Percentiles rank a stretch among this genome's conserved stretches.
phyloP scores from a whole-genome alignment of 2,329 filamentous ascomycete species.

The Zasmidium citrigriseum region DNA sequence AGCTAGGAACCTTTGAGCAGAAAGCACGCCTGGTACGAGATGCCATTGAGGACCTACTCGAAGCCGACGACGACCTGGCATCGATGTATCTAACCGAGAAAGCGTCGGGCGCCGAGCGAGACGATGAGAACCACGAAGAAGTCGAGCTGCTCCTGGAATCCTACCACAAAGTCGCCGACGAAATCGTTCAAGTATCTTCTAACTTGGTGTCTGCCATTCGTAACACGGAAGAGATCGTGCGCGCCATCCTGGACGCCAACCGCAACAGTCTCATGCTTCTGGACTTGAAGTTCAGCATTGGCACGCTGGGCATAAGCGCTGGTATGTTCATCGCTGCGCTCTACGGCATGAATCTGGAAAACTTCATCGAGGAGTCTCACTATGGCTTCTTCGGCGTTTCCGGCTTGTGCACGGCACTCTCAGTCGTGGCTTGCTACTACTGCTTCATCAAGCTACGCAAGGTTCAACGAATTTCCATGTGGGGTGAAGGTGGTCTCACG shows the following conservation, averaged over 20 bases:
- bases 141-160: constrained; percentile 96
- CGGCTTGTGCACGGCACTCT: constrained; percentile 68
- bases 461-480: constrained; percentile 89
- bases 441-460: constrained; percentile 80
- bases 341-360: constrained; percentile 99
- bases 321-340: constrained; percentile 95
- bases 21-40: constrained; percentile 92
- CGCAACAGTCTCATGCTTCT: constrained; percentile 97
- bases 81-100: constrained; percentile 97
- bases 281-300: constrained; percentile 93
- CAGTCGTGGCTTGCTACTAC: constrained; percentile 77
- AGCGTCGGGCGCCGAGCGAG: constrained; percentile 68
- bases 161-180: constrained; percentile 96
- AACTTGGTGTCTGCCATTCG: constrained; percentile 93
- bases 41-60: constrained; percentile 90
- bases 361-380: constrained; percentile 93
- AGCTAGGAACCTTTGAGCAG: constrained; percentile 94
- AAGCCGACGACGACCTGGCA: constrained; percentile 92
- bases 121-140: constrained; percentile 88
- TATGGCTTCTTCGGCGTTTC: constrained; percentile 81
- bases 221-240: constrained; percentile 97
- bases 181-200: constrained; percentile 93
- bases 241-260: constrained; percentile 95
- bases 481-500: constrained; percentile 55
- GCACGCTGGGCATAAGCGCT: constrained; percentile 89